These are phyloP conservation scores for Apiospora malaysiana DNA, from an alignment of 2,329 filamentous ascomycete species.

Conservation along the genomic window DNA sequence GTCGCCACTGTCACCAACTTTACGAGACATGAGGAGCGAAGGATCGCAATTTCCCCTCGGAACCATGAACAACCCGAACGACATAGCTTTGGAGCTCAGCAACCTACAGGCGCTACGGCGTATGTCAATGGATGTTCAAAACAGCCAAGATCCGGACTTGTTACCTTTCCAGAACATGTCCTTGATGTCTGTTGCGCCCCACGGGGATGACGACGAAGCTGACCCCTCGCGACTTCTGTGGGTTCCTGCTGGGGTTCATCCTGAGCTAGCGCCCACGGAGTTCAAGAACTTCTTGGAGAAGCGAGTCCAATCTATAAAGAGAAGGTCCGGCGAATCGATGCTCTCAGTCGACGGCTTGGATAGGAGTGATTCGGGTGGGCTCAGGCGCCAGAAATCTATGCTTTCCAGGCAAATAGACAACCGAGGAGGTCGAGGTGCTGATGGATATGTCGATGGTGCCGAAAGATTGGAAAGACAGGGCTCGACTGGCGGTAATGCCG, in stretches of 20 bases:
- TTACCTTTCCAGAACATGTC: conserved; percentile 72
- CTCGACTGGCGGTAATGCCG: conserved; percentile 62
- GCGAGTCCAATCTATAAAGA: conserved; percentile 85
- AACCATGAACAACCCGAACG: conserved; percentile 87
- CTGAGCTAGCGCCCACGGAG: conserved; percentile 91
- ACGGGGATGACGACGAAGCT: conserved; percentile 78
- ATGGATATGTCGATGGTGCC: conserved; percentile 81
- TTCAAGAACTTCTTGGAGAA: conserved; percentile 98
- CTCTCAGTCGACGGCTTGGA: conserved; percentile 63
- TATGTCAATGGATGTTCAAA: conserved; percentile 94
- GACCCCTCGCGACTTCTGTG: conserved; percentile 90
- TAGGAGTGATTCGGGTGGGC: conserved; percentile 63
- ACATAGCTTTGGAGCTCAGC: conserved; percentile 89
- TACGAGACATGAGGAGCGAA: conserved; percentile 62
- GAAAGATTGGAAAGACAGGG: conserved; percentile 78
- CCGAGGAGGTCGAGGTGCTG: conserved; percentile 59
- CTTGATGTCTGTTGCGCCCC: conserved; percentile 72
- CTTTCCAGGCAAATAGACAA: conserved; percentile 89
- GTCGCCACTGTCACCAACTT: conserved; percentile 51
- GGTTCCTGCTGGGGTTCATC: conserved; percentile 94
- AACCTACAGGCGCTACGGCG: conserved; percentile 89
- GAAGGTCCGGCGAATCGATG: conserved; percentile 76
- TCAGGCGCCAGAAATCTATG: conserved; percentile 93
- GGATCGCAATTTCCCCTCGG: conserved; percentile 79
- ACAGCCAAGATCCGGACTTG: conserved; percentile 73